phyloP scores from a whole-genome alignment of 768 basidiomycete genomes.

The Hericium erinaceus region DNA sequence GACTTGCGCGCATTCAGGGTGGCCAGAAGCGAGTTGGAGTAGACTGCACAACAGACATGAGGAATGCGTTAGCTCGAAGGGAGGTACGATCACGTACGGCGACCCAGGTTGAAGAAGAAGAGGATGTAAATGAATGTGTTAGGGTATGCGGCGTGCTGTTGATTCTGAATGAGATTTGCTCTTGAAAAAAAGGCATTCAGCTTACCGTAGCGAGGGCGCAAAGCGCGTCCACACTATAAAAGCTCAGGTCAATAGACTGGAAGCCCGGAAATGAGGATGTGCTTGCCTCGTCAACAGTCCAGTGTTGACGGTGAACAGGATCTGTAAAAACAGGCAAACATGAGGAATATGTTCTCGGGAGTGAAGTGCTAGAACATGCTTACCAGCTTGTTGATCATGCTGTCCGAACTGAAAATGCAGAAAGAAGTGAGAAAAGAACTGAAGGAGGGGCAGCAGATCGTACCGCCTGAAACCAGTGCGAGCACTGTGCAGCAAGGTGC shows the following conservation, averaged over 20 bases:
- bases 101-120: constrained; percentile 48
- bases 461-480: constrained; percentile 42
- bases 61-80: not conserved
- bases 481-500: constrained; percentile 39
- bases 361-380: not conserved
- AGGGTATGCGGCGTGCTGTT: constrained; percentile 37
- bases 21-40: constrained; percentile 46
- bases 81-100: constrained; percentile 26
- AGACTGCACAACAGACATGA: constrained; percentile 25
- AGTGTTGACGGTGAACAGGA: constrained; percentile 32
- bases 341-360: not conserved
- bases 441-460: too few species aligned
- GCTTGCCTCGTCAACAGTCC: constrained; percentile 28
- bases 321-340: constrained; percentile 22
- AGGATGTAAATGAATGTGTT: constrained; percentile 46
- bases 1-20: constrained; percentile 37
- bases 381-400: constrained; percentile 31
- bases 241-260: too few species aligned
- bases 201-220: constrained; percentile 33
- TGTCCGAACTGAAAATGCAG: constrained; percentile 25
- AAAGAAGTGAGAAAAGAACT: too few species aligned
- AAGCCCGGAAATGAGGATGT: too few species aligned
- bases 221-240: constrained; percentile 27
- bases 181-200: not conserved
- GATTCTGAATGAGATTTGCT: too few species aligned